phyloP scores from a whole-genome alignment of 2,329 filamentous ascomycete genomes.

The Ceratocystis harringtonii region DNA sequence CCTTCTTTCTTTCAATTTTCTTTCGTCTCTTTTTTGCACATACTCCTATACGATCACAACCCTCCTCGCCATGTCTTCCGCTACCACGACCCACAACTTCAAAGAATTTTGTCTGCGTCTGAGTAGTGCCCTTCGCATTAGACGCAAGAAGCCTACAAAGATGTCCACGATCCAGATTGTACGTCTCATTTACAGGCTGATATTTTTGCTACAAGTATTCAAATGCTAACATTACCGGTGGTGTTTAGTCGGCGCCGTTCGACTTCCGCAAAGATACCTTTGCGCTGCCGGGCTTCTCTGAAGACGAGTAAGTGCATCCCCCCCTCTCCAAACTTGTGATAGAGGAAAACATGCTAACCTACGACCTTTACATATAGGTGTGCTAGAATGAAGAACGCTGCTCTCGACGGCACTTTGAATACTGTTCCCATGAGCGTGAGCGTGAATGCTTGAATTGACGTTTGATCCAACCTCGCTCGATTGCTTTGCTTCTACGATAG shows the following conservation, averaged over 20 bases:
- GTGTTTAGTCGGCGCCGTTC: conserved; percentile 41
- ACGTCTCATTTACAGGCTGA: conserved; percentile 19
- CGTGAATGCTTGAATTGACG: conserved; percentile 8
- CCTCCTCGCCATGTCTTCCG: conserved; percentile 11
- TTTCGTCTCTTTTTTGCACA: not conserved
- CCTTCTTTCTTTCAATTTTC: not conserved
- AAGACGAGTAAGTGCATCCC: conserved; percentile 41
- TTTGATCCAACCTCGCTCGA: not conserved
- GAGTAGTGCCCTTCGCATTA: conserved; percentile 28
- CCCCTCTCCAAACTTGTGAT: not conserved
- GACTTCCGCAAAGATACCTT: conserved; percentile 41
- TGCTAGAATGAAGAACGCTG: conserved; percentile 14
- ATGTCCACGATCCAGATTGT: conserved; percentile 31
- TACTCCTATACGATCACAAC: no score
- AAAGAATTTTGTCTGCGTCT: conserved; percentile 32
- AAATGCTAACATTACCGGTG: not conserved
- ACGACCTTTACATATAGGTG: not conserved
- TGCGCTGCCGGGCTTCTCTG: conserved; percentile 38
- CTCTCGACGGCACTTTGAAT: conserved; percentile 11
- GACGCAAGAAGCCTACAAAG: conserved; percentile 30
- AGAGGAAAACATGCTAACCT: not conserved
- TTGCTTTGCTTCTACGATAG: not conserved
- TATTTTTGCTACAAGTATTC: not conserved
- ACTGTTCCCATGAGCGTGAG: conserved; percentile 13
- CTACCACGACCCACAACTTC: conserved; percentile 25